Conservation (phyloP, 345 rosid species). For the Cardamine chenopodiifolia region DNA sequence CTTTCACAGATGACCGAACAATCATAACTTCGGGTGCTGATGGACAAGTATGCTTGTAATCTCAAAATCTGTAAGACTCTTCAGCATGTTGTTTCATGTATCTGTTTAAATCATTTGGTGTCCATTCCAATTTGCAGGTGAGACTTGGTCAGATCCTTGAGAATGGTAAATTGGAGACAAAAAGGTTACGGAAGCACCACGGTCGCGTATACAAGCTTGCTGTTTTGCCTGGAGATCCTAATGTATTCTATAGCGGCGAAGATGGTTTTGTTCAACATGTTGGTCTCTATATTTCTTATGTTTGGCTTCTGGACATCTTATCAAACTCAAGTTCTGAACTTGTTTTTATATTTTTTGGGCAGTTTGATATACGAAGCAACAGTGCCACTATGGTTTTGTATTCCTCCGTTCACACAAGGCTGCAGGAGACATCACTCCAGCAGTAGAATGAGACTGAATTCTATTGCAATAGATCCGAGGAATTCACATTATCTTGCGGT, state of each 20-base stretch:
- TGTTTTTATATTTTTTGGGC: slow-evolving; percentile 30
- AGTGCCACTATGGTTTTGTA: slow-evolving; percentile 52
- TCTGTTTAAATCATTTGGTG: background rate
- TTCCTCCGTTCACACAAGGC: slow-evolving; percentile 48
- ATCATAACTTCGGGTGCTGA: slow-evolving; percentile 65
- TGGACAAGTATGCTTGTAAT: slow-evolving; percentile 53
- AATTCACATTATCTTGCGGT: slow-evolving; percentile 56
- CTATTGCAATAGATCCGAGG: slow-evolving; percentile 60
- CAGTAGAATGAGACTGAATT: slow-evolving; percentile 49
- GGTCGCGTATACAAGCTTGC: slow-evolving; percentile 59
- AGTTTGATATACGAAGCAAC: slow-evolving; percentile 62
- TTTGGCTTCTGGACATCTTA: background rate
- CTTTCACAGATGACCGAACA: slow-evolving; percentile 54
- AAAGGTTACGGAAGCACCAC: slow-evolving; percentile 54
- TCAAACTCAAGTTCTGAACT: slow-evolving; percentile 6
- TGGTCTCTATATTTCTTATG: slow-evolving; percentile 35
- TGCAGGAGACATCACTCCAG: slow-evolving; percentile 49
- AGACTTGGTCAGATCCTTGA: slow-evolving; percentile 57
- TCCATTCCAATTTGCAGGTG: slow-evolving; percentile 41
- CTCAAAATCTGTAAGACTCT: background rate
- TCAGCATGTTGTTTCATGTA: background rate
- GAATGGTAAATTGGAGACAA: slow-evolving; percentile 53
- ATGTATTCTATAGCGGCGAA: slow-evolving; percentile 60
- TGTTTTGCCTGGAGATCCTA: slow-evolving; percentile 66
- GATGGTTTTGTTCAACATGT: slow-evolving; percentile 74